Conservation (phyloP, 768 basidiomycete genomes). For the Rhodotorula paludigena region DNA sequence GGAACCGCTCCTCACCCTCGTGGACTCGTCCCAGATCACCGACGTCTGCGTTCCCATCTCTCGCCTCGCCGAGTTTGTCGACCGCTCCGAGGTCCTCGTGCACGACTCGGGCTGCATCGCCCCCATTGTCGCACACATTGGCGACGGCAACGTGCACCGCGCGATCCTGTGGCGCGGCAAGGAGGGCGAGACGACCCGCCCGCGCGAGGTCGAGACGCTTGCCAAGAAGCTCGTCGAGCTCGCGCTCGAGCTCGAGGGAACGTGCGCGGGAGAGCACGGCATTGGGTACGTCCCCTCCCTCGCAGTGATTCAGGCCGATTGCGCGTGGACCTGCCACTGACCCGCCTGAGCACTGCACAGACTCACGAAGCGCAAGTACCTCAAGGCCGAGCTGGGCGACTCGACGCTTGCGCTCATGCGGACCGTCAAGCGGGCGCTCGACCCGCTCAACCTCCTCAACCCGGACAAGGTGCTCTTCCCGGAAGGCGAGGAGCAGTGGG, state of each 20-base stretch:
- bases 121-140: constrained; percentile 66
- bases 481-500: constrained; percentile 9
- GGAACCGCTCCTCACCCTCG: too few relatives aligned
- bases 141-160: constrained; percentile 51
- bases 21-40: constrained; percentile 29
- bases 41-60: constrained; percentile 50
- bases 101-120: constrained; percentile 57
- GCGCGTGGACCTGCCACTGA: too few relatives aligned
- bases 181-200: background rate
- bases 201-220: constrained; percentile 41
- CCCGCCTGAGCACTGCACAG: background rate
- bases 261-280: constrained; percentile 48
- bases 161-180: constrained; percentile 45
- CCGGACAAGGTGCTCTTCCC: constrained; percentile 61
- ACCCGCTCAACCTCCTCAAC: constrained; percentile 76
- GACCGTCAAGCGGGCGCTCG: constrained; percentile 70
- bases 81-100: constrained; percentile 75
- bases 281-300: background rate
- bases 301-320: too few relatives aligned
- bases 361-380: constrained; percentile 54
- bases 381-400: constrained; percentile 72
- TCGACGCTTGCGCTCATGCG: constrained; percentile 81
- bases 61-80: constrained; percentile 48
- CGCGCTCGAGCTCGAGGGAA: constrained; percentile 49
- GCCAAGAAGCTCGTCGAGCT: constrained; percentile 49